These are phyloP conservation scores for Umbelopsis sp. DNA, from an alignment of 371 early-diverging fungal genomes.

Conservation along the genomic window DNA sequence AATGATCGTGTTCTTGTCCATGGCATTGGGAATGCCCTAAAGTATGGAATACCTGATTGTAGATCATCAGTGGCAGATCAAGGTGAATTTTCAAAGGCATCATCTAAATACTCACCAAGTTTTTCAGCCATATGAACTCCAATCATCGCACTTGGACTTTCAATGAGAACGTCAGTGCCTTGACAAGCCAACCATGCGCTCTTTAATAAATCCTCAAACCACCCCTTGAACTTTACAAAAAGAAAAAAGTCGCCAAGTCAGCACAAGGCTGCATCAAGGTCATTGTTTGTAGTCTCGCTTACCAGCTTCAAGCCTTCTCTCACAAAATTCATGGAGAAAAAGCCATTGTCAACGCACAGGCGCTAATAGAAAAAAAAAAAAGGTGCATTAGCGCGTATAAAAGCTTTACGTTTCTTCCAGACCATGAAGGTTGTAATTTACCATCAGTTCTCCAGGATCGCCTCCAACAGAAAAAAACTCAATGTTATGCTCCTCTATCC, in stretches of 20 bases:
- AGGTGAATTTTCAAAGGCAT: background rate
- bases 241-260: background rate
- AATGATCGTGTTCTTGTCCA: constrained; percentile 83
- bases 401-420: background rate
- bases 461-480: constrained; percentile 77
- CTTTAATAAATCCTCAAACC: constrained; percentile 75
- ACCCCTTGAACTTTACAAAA: constrained; percentile 61
- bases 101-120: constrained; percentile 36
- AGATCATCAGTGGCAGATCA: background rate
- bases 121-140: constrained; percentile 83
- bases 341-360: constrained; percentile 78
- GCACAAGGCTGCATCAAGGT: too few relatives aligned
- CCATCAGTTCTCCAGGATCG: constrained; percentile 72
- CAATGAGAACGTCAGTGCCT: constrained; percentile 76
- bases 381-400: background rate
- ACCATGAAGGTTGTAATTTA: constrained; percentile 10
- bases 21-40: constrained; percentile 79
- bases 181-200: constrained; percentile 77
- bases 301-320: constrained; percentile 60
- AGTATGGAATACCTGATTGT: constrained; percentile 63
- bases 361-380: constrained; percentile 38
- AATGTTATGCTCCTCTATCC: constrained; percentile 78
- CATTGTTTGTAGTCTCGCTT: constrained; percentile 18
- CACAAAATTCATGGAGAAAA: constrained; percentile 76
- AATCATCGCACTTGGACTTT: constrained; percentile 78